A percentile compares a stretch with the other conserved stretches of the same genome.
Evolutionary conservation across 1,284 basidiomycete genomes (phyloP).

Genomic region (Cutaneotrichosporon daszewskae): DNA sequence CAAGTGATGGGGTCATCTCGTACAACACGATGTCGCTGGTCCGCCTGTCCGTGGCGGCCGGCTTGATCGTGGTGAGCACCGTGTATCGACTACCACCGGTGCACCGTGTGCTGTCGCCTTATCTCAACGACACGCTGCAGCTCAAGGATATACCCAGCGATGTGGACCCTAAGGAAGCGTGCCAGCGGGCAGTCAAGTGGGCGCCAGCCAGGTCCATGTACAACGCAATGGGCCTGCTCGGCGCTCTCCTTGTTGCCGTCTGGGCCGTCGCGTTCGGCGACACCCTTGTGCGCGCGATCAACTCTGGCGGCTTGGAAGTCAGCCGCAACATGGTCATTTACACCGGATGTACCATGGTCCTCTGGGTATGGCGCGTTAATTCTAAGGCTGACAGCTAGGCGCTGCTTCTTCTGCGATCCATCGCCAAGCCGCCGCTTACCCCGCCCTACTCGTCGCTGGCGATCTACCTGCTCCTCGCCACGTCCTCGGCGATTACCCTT

Average conservation of each 20-base stretch:
- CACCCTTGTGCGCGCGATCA: slow-evolving; percentile 14
- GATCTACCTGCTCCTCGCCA: slow-evolving; percentile 28
- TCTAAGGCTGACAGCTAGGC: slow-evolving; percentile 2
- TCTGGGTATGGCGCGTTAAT: background rate
- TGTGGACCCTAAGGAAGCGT: slow-evolving; percentile 3
- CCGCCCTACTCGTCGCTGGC: slow-evolving; percentile 34
- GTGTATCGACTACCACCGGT: slow-evolving; percentile 1
- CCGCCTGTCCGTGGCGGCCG: background rate
- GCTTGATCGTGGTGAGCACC: background rate
- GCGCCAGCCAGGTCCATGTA: slow-evolving; percentile 3
- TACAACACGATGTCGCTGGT: background rate
- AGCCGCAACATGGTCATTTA: background rate
- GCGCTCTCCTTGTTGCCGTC: slow-evolving; percentile 20
- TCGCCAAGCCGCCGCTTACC: slow-evolving; percentile 31
- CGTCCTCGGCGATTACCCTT: slow-evolving; percentile 24
- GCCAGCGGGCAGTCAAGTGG: slow-evolving; percentile 2
- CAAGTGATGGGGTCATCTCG: background rate
- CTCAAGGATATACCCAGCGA: slow-evolving; percentile 5
- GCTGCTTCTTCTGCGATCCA: slow-evolving; percentile 16
- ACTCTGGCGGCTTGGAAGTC: slow-evolving; percentile 16
- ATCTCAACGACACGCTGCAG: slow-evolving; percentile 12
- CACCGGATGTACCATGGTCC: background rate
- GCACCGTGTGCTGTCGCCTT: background rate
- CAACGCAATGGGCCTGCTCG: slow-evolving; percentile 22
- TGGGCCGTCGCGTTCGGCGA: slow-evolving; percentile 35